Percentiles rank a stretch among this genome's conserved stretches.
These are phyloP conservation scores for Oxytropis ochrocephala DNA, from an alignment of 306 rosid species.

Conservation along the genomic window DNA sequence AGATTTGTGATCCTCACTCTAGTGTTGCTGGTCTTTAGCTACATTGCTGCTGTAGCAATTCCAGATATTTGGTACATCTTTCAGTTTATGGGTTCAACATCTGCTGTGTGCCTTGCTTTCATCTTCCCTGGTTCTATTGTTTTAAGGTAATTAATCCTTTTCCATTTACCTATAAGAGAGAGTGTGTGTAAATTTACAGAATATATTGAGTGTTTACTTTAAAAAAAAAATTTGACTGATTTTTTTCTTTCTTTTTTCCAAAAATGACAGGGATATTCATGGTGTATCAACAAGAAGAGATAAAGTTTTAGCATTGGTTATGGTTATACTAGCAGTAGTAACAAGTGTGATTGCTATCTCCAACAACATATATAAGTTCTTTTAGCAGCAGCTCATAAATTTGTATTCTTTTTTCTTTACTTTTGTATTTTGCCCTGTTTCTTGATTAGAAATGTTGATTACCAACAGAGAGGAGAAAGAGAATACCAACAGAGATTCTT, in stretches of 20 bases:
- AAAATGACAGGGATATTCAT: slow-evolving; percentile 50
- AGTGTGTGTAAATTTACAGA: too few species aligned
- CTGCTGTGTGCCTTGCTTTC: slow-evolving; percentile 81
- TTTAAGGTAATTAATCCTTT: slow-evolving; percentile 47
- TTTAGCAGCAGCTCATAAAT: slow-evolving; percentile 14
- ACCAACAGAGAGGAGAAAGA: neutral
- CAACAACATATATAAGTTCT: slow-evolving; percentile 39
- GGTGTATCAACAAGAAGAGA: slow-evolving; percentile 63
- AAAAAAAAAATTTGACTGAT: neutral
- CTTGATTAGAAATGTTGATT: slow-evolving; percentile 1
- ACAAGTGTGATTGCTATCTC: slow-evolving; percentile 70
- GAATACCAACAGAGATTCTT: neutral
- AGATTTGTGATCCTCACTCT: slow-evolving; percentile 61
- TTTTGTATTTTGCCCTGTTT: neutral
- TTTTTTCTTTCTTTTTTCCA: neutral
- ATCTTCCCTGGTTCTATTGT: slow-evolving; percentile 84
- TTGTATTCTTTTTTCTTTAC: neutral
- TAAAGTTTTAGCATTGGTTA: slow-evolving; percentile 46
- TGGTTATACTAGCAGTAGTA: slow-evolving; percentile 56
- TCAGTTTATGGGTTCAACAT: slow-evolving; percentile 89
- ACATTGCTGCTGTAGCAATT: slow-evolving; percentile 61
- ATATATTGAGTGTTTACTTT: too few species aligned
- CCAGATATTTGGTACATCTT: slow-evolving; percentile 87
- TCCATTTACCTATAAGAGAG: too few species aligned
- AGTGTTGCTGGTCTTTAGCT: slow-evolving; percentile 44